Percentiles rank a stretch among this genome's conserved stretches.
Evolutionary conservation across 495 filamentous ascomycete species (phyloP).

Genomic region (Monascus purpureus): DNA sequence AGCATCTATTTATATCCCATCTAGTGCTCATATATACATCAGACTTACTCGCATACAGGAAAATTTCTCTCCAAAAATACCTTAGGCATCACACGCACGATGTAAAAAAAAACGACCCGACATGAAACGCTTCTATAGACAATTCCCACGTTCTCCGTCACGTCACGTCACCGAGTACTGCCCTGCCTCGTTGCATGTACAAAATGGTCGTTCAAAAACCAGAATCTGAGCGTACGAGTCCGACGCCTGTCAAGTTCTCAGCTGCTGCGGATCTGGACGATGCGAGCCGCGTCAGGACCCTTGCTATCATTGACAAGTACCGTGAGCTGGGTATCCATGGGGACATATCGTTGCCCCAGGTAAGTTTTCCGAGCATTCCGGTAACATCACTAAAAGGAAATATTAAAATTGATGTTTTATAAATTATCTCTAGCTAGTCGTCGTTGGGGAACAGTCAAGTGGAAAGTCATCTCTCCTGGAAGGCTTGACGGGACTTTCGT

Average conservation of each 20-base stretch:
- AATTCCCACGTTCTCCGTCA: background rate
- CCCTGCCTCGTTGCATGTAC: no score
- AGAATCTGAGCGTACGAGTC: background rate
- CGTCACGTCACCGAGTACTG: background rate
- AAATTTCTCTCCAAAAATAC: no score
- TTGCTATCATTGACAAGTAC: constrained; percentile 22
- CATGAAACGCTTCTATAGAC: no score
- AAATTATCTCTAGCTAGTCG: constrained; percentile 25
- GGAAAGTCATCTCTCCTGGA: constrained; percentile 42
- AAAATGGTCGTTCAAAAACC: background rate
- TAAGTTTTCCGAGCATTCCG: constrained; percentile 3
- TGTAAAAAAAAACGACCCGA: no score
- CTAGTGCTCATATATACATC: background rate
- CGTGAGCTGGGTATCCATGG: constrained; percentile 19
- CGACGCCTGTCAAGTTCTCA: background rate
- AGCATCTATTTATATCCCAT: no score
- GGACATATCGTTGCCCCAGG: constrained; percentile 24
- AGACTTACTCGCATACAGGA: background rate
- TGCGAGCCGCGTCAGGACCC: constrained; percentile 2
- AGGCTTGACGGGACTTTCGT: constrained; percentile 35
- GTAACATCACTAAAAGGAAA: no score
- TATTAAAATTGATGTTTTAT: no score
- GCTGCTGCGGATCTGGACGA: constrained; percentile 4
- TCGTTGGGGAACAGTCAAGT: constrained; percentile 31
- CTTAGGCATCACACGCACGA: no score